Base-by-base conservation (phyloP, 169 alveolate species). In the Sarcocystis neurona region DNA sequence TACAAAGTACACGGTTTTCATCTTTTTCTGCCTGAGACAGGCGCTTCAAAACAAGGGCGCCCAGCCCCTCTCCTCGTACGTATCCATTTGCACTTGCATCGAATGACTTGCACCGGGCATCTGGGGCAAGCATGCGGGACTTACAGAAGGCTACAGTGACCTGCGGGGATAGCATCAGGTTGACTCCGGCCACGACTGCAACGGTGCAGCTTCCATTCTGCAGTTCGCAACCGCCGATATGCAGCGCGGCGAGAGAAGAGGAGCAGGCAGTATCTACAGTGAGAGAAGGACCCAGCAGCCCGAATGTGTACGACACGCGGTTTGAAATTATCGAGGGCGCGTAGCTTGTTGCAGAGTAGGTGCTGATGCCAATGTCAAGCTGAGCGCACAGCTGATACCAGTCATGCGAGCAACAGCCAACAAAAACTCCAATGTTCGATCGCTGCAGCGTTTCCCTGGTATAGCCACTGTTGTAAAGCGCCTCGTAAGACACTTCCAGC, bases 191-290 rank as follows among this genome's bases (percentile, higher is more conserved):
- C 43, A 92, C 95, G 63, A 89, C 94, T 1, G 96, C 96, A 23
- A 93, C 91, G 30, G 63, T 84, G 88, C 97, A 95, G 72, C 93
- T 89, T 15, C 93, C 94, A n/a, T 92, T 66, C 10, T 92, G 80
- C 12, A 95, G 68, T 27, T 92, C 94, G 48, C 87, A 92, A 30
- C 90, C 85, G 41, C 96, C 95, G n/a, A 94, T 90, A 78, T 95
- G 94, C 41, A 94, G 90, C 6, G 97, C 97, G 46, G 94, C 96
- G 46, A 95, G 92, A 27, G 97, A 94, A n/a, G 97, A 94, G 23
- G 96, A 93, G 72, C 97, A 95, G 6, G 97, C 97, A n/a, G 97
- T 94, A 50, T 95, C 97, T 56, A 95, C 94, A 0, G 97, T 95
- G 72, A 92, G 85, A 30, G 95, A 91, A 41, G 97, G 95, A 8